Evolutionary conservation across 306 rosid species (phyloP).

Genomic region (Echinosophora koreensis): DNA sequence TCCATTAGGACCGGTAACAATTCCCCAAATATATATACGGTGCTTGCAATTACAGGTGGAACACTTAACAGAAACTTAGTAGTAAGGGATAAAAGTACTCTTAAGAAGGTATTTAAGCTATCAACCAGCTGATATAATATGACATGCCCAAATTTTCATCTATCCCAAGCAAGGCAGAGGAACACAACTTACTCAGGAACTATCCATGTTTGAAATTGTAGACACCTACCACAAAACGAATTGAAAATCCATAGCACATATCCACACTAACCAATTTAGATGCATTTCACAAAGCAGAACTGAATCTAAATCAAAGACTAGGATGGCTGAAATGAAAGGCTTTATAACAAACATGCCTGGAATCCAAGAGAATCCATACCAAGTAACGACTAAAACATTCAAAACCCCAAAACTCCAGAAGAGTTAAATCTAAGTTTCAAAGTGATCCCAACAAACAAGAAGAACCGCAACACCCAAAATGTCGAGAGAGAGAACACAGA

Average conservation of each 20-base stretch:
- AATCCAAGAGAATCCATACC: slow-evolving; percentile 8
- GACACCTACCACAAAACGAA: neutral
- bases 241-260: neutral
- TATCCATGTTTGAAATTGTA: neutral
- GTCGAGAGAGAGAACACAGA: neutral
- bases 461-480: neutral
- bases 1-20: neutral
- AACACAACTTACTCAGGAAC: neutral
- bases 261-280: neutral
- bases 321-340: slow-evolving; percentile 19
- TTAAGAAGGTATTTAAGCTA: slow-evolving; percentile 6
- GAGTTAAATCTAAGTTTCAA: slow-evolving; percentile 8
- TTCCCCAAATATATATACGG: neutral
- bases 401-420: neutral
- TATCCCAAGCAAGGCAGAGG: neutral
- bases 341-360: neutral
- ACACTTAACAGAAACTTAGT: neutral
- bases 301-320: slow-evolving; percentile 15
- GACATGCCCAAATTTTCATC: slow-evolving; percentile 2
- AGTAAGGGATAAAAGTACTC: neutral
- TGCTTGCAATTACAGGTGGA: slow-evolving; percentile 11
- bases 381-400: neutral
- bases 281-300: slow-evolving; percentile 22
- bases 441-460: neutral
- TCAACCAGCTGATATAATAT: slow-evolving; percentile 4